Evolutionary conservation across 805 yeast genomes (phyloP).

Genomic region (Candida boidinii): DNA sequence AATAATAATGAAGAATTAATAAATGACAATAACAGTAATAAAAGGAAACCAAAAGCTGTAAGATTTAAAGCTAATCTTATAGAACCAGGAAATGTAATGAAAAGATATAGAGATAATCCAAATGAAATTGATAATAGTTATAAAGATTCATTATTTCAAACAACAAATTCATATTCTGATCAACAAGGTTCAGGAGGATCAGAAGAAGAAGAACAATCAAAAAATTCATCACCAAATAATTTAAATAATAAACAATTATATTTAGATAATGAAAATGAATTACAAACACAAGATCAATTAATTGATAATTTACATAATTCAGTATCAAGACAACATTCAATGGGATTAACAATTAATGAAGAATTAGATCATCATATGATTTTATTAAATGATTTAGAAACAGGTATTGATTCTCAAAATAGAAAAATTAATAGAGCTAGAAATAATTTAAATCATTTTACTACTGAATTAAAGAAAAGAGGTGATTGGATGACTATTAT

Average conservation of each 20-base stretch:
- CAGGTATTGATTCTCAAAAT: conserved; percentile 33
- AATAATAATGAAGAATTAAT: no score
- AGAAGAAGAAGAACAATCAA: no score
- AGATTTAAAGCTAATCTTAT: no score
- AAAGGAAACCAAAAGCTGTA: not conserved
- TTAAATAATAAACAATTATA: conserved; percentile 23
- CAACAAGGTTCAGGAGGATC: no score
- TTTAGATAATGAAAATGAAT: conserved; percentile 34
- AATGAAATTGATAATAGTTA: not conserved
- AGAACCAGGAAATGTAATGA: not conserved
- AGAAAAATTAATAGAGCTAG: conserved; percentile 32
- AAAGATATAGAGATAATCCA: not conserved
- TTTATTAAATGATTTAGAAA: conserved; percentile 40
- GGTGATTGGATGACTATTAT: conserved; percentile 42
- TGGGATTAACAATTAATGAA: conserved; percentile 37
- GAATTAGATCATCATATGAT: conserved; percentile 42
- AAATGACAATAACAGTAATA: no score
- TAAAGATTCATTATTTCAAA: no score
- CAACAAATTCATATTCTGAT: no score
- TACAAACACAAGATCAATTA: conserved; percentile 37
- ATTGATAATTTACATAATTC: conserved; percentile 32
- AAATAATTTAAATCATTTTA: conserved; percentile 29
- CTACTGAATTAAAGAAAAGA: conserved; percentile 33
- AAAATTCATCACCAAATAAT: conserved; percentile 8
- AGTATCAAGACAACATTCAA: conserved; percentile 33